A percentile compares a stretch with the other conserved stretches of the same genome.
Conservation (phyloP, 495 filamentous ascomycete species). For the Penicillium cinerascens region DNA sequence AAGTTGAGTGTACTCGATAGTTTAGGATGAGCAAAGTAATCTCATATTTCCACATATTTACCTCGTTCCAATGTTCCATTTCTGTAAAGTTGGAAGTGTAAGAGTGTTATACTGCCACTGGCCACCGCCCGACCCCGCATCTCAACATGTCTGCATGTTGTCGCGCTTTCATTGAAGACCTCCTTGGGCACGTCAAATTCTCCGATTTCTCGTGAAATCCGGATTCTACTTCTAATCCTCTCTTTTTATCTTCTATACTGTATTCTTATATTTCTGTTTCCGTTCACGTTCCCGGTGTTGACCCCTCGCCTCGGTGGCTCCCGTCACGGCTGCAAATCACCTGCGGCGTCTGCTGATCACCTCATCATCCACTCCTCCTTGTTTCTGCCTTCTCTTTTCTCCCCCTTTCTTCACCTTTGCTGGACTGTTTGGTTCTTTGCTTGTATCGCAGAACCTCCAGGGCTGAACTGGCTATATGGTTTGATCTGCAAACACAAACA, state of each 20-base stretch:
- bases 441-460: background rate
- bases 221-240: background rate
- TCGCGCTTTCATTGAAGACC: background rate
- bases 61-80: background rate
- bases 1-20: conserved; percentile 20
- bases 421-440: background rate
- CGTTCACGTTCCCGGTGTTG: background rate
- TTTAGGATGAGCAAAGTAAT: conserved; percentile 10
- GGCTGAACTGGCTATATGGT: too few relatives aligned
- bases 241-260: conserved; percentile 3
- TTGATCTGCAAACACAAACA: background rate
- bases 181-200: background rate
- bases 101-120: conserved; percentile 2
- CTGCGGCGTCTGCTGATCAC: conserved; percentile 28
- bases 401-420: conserved; percentile 7
- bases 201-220: background rate
- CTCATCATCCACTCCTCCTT: conserved; percentile 19
- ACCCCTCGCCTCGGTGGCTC: conserved; percentile 10
- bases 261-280: background rate
- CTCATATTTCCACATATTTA: conserved; percentile 11
- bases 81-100: background rate
- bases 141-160: conserved; percentile 1
- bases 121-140: conserved; percentile 13
- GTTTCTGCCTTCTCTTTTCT: conserved; percentile 2
- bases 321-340: conserved; percentile 26